Evolutionary conservation across 2,329 filamentous ascomycete genomes (phyloP).

Genomic region (Chalaropsis thielavioides): DNA sequence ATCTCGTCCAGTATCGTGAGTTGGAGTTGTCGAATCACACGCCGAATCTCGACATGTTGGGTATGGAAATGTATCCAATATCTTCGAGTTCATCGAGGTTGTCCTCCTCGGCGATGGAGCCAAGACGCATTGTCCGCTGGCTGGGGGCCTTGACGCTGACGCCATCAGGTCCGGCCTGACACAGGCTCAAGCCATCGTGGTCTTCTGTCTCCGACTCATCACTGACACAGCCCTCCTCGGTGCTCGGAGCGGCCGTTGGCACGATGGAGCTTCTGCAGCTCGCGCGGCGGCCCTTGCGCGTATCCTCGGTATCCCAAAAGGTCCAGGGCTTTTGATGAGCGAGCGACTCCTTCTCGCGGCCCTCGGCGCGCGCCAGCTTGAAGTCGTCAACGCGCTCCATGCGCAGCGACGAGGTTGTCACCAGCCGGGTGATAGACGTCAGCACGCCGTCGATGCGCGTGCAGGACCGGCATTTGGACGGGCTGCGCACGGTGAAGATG

Average conservation of each 20-base stretch:
- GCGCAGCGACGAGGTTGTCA: slow-evolving; percentile 7
- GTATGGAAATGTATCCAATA: slow-evolving; percentile 16
- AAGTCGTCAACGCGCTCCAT: slow-evolving; percentile 10
- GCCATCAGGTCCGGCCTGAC: not conserved
- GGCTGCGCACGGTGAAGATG: slow-evolving; percentile 15
- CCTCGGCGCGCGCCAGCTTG: not conserved
- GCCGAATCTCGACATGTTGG: not conserved
- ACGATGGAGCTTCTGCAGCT: not conserved
- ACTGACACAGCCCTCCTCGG: not conserved
- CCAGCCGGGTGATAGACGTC: slow-evolving; percentile 11
- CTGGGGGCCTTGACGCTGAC: slow-evolving; percentile 5
- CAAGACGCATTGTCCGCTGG: not conserved
- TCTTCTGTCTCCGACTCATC: slow-evolving; percentile 7
- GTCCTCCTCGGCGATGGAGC: slow-evolving; percentile 8
- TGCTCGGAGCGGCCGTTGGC: not conserved
- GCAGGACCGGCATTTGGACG: slow-evolving; percentile 13
- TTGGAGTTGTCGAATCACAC: not conserved
- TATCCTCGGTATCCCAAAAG: slow-evolving; percentile 13
- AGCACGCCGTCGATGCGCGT: slow-evolving; percentile 9
- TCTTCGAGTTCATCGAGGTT: slow-evolving; percentile 13
- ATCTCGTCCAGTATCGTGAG: not conserved
- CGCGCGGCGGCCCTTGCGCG: not conserved
- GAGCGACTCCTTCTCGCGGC: not conserved
- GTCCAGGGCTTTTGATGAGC: slow-evolving; percentile 11
- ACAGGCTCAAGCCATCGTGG: slow-evolving; percentile 3